Percentiles rank a stretch among this genome's conserved stretches.
phyloP scores from a whole-genome alignment of 176 grass and related monocot species.

The Oryza australiensis region DNA sequence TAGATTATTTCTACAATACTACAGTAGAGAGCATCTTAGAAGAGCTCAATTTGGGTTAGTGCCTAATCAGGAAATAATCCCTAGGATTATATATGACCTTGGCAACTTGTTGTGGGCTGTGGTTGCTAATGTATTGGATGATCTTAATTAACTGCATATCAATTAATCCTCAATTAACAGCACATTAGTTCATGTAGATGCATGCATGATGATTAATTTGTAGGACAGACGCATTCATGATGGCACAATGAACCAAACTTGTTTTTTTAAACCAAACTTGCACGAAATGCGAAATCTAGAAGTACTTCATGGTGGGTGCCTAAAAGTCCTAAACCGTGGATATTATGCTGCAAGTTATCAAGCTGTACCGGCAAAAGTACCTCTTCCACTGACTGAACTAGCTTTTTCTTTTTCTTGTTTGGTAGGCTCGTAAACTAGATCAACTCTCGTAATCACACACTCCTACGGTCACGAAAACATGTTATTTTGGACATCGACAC shows the following conservation, averaged over 20 bases:
- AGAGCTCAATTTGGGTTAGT: background rate
- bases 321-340: conserved; percentile 21
- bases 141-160: background rate
- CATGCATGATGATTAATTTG: background rate
- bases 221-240: background rate
- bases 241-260: background rate
- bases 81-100: background rate
- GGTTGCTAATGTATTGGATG: too few species aligned
- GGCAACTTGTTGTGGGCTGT: too few species aligned
- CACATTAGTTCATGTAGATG: background rate
- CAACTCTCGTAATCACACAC: background rate
- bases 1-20: too few species aligned
- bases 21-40: too few species aligned
- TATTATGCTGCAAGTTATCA: background rate
- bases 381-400: background rate
- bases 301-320: background rate
- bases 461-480: background rate
- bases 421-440: background rate
- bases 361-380: conserved; percentile 13
- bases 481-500: background rate
- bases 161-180: background rate
- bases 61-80: background rate
- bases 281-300: conserved; percentile 13
- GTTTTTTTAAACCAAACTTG: background rate
- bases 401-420: conserved; percentile 8